These are phyloP conservation scores for Podosphaera fusca DNA, from an alignment of 2,329 filamentous ascomycete genomes.

Conservation along the genomic window DNA sequence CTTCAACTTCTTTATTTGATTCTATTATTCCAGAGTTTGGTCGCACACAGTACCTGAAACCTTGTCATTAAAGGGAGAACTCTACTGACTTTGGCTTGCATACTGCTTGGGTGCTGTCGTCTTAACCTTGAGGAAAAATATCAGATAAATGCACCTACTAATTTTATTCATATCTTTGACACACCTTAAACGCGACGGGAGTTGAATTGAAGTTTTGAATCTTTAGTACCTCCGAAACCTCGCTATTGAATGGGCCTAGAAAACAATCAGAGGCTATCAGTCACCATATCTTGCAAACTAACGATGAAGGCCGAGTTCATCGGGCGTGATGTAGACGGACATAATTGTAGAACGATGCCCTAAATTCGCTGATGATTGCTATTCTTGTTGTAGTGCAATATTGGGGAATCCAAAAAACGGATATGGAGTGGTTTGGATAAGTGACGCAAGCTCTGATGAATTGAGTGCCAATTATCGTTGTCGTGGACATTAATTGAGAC, in stretches of 20 bases:
- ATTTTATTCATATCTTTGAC: conserved; percentile 5
- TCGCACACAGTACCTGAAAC: conserved; percentile 73
- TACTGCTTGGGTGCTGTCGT: conserved; percentile 98
- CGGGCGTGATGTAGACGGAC: conserved; percentile 84
- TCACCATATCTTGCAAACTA: conserved; percentile 19
- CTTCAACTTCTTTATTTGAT: conserved; percentile 70
- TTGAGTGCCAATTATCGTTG: no score
- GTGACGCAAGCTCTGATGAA: no score
- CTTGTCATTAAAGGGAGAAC: conserved; percentile 7
- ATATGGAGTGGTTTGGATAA: no score
- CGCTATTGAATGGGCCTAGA: conserved; percentile 40
- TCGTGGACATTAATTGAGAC: no score
- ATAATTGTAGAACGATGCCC: conserved; percentile 27
- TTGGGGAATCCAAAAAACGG: no score
- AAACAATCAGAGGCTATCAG: conserved; percentile 4
- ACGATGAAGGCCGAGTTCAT: conserved; percentile 88
- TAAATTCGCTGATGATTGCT: background rate
- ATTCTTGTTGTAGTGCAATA: background rate
- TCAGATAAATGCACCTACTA: background rate
- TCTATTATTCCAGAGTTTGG: conserved; percentile 94
- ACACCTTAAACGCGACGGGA: conserved; percentile 48
- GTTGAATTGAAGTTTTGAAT: conserved; percentile 40
- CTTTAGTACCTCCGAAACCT: conserved; percentile 39
- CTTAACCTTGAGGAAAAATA: conserved; percentile 48
- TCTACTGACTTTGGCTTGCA: conserved; percentile 15